Percentiles rank a stretch among this genome's conserved stretches.
Evolutionary conservation across 495 filamentous ascomycete species (phyloP).

Genomic region (Annulohypoxylon moriforme): DNA sequence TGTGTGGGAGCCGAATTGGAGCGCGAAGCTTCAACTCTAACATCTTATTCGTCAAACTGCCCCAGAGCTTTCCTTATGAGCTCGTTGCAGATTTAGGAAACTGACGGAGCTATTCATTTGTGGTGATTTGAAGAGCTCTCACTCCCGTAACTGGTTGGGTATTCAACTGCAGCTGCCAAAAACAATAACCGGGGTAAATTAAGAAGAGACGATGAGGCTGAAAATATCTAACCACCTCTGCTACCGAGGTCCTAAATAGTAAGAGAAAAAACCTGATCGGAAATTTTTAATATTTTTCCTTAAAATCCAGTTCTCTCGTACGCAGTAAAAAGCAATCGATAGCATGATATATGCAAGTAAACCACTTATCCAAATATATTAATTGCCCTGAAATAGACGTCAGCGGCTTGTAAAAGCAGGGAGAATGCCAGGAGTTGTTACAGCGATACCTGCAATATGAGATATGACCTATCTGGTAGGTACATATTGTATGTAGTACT

Average conservation of each 20-base stretch:
- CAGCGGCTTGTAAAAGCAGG: slow-evolving; percentile 1
- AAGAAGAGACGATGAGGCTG: slow-evolving; percentile 38
- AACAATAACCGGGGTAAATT: slow-evolving; percentile 18
- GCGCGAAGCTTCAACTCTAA: slow-evolving; percentile 14
- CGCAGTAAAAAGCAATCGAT: slow-evolving; percentile 13
- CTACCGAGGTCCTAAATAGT: background rate
- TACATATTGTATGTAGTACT: background rate
- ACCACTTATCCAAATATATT: slow-evolving; percentile 30
- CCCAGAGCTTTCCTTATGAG: slow-evolving; percentile 24
- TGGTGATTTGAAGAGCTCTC: slow-evolving; percentile 28
- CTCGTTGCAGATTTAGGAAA: slow-evolving; percentile 41
- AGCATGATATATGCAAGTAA: background rate
- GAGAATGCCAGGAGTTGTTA: background rate
- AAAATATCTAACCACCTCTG: slow-evolving; percentile 35
- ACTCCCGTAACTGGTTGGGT: slow-evolving; percentile 31
- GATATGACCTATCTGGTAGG: slow-evolving; percentile 19
- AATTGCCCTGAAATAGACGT: slow-evolving; percentile 29
- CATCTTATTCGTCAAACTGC: slow-evolving; percentile 34
- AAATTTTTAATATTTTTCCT: slow-evolving; percentile 1
- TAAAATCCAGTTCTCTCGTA: background rate
- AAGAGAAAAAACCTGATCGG: slow-evolving; percentile 1
- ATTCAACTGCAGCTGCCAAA: slow-evolving; percentile 31
- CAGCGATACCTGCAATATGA: background rate
- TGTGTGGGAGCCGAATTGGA: slow-evolving; percentile 28
- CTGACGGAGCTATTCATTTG: slow-evolving; percentile 31